phyloP scores from a whole-genome alignment of 2,329 filamentous ascomycete genomes.

The Fusarium sp. region DNA sequence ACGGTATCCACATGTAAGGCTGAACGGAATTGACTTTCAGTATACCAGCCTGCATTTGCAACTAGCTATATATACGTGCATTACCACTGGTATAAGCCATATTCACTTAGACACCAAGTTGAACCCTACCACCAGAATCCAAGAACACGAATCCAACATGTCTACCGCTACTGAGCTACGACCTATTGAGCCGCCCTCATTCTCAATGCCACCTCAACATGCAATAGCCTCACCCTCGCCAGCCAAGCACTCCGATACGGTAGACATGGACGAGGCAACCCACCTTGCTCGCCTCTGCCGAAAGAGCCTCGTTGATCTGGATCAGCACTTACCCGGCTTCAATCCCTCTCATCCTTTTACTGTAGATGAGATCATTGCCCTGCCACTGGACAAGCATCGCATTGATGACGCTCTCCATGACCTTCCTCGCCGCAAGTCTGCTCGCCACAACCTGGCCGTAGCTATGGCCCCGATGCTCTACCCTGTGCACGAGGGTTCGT shows the following conservation, averaged over 20 bases:
- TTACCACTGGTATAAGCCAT: neutral
- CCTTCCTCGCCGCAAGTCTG: conserved; percentile 53
- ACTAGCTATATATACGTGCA: conserved; percentile 20
- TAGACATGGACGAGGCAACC: conserved; percentile 46
- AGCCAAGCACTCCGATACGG: conserved; percentile 9
- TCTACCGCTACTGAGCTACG: conserved; percentile 51
- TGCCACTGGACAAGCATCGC: conserved; percentile 49
- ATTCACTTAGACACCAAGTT: neutral
- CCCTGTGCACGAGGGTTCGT: conserved; percentile 50
- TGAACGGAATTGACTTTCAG: conserved; percentile 3
- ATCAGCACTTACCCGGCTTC: conserved; percentile 45
- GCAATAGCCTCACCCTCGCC: neutral
- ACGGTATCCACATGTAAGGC: conserved; percentile 38
- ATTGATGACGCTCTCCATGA: conserved; percentile 49
- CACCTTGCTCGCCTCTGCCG: conserved; percentile 49
- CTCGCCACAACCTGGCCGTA: conserved; percentile 48
- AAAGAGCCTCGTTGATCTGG: conserved; percentile 46
- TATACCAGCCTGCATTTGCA: neutral
- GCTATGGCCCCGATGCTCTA: conserved; percentile 51
- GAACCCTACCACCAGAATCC: neutral
- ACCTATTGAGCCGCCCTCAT: conserved; percentile 36
- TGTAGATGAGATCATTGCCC: conserved; percentile 51
- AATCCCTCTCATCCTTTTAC: conserved; percentile 49
- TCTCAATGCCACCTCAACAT: conserved; percentile 10
- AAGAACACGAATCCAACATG: conserved; percentile 38